These are phyloP conservation scores for Fusarium sp. DNA, from an alignment of 2,329 filamentous ascomycete genomes.

Conservation along the genomic window DNA sequence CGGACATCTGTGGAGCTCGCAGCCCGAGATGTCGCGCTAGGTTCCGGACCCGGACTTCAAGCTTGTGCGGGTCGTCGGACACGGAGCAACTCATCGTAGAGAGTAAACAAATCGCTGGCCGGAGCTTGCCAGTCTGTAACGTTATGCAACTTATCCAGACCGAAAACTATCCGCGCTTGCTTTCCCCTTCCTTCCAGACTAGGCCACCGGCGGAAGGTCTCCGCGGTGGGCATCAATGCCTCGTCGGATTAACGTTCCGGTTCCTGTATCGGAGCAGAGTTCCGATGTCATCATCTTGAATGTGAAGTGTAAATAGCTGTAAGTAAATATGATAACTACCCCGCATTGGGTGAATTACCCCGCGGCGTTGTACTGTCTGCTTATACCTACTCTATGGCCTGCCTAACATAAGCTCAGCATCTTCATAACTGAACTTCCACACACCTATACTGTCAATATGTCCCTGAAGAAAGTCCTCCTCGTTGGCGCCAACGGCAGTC, in stretches of 20 bases:
- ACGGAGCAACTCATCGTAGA: slow-evolving; percentile 1
- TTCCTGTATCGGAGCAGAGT: slow-evolving; percentile 16
- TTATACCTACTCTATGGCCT: slow-evolving; percentile 1
- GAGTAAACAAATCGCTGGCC: not conserved
- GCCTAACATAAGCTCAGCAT: not conserved
- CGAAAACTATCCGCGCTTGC: not conserved
- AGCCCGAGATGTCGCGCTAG: slow-evolving; percentile 26
- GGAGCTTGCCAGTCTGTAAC: not conserved
- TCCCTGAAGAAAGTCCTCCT: slow-evolving; percentile 53
- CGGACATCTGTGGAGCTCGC: slow-evolving; percentile 29
- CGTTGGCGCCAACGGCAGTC: slow-evolving; percentile 55
- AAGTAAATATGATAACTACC: slow-evolving; percentile 22
- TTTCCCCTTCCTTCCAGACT: slow-evolving; percentile 1
- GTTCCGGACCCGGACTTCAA: not conserved
- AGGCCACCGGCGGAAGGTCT: slow-evolving; percentile 8
- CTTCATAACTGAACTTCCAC: not conserved
- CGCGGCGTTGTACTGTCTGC: slow-evolving; percentile 23
- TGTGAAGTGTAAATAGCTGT: not conserved
- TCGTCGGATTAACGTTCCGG: slow-evolving; percentile 29
- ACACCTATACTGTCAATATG: slow-evolving; percentile 23
- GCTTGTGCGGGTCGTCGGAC: slow-evolving; percentile 5
- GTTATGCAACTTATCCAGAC: not conserved
- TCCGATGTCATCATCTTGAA: slow-evolving; percentile 19
- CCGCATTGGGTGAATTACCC: slow-evolving; percentile 28
- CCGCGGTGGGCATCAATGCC: slow-evolving; percentile 6